phyloP scores from a whole-genome alignment of 805 yeast species.

The Barnettozyma wickerhamii region DNA sequence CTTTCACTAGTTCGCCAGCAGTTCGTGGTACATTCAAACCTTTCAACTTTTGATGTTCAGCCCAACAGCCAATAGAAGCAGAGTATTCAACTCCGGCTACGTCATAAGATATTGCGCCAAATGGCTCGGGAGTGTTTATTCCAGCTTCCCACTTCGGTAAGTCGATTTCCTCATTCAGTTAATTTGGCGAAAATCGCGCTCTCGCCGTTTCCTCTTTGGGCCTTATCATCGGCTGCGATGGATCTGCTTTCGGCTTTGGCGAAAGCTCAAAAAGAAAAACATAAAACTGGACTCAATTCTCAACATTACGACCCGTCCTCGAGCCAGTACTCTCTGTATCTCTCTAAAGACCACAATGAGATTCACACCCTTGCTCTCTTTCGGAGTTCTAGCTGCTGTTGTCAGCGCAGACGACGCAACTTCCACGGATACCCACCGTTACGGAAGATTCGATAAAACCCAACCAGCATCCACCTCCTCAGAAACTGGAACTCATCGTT shows the following conservation, averaged over 20 bases:
- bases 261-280: not conserved
- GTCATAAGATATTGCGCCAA: too few species aligned
- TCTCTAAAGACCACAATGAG: slow-evolving; percentile 13
- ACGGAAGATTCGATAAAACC: slow-evolving; percentile 53
- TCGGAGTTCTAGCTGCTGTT: slow-evolving; percentile 19
- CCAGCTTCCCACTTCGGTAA: not conserved
- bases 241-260: not conserved
- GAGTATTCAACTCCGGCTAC: too few species aligned
- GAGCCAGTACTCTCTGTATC: too few species aligned
- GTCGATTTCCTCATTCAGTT: not conserved
- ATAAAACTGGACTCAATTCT: not conserved
- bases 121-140: not conserved
- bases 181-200: not conserved
- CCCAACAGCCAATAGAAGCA: too few species aligned
- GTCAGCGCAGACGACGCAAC: slow-evolving; percentile 26
- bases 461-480: slow-evolving; percentile 30
- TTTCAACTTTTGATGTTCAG: too few species aligned
- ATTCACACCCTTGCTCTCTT: slow-evolving; percentile 18
- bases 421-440: slow-evolving; percentile 46
- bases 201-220: not conserved
- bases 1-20: too few species aligned
- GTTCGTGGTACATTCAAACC: too few species aligned
- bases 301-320: too few species aligned
- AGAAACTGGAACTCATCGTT: slow-evolving; percentile 45
- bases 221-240: slow-evolving; percentile 2